Conservation (phyloP, 2,329 filamentous ascomycete species). For the Incumbomyces lentus region DNA sequence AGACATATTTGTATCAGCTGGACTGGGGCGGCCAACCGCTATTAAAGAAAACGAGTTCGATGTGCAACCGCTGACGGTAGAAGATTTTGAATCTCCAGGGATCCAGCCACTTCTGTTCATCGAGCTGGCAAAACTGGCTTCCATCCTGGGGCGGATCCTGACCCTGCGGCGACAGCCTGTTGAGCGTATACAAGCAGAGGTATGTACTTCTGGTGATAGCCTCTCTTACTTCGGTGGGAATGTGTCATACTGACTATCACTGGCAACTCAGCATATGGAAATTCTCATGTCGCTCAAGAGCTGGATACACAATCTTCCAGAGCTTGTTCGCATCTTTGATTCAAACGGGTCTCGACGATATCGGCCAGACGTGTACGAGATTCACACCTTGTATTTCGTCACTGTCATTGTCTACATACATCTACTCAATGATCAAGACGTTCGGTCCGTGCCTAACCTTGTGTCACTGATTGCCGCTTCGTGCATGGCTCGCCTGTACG, state of each 20-base stretch:
- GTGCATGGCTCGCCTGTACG: conserved; percentile 12
- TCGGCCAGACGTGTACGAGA: not conserved
- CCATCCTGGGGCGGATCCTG: not conserved
- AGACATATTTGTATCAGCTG: not conserved
- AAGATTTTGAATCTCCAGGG: not conserved
- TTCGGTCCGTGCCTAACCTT: conserved; percentile 14
- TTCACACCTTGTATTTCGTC: not conserved
- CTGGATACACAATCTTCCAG: no score
- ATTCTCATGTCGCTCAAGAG: no score
- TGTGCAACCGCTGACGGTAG: not conserved
- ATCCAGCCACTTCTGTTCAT: not conserved
- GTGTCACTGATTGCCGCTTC: conserved; percentile 20
- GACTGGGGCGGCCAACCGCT: not conserved
- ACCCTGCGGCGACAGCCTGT: not conserved
- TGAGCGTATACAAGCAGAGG: not conserved
- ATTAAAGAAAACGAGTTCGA: conserved; percentile 3
- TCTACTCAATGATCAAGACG: not conserved
- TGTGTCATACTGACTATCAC: no score
- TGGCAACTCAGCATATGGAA: no score
- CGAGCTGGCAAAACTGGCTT: not conserved
- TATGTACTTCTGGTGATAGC: no score
- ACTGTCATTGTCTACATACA: conserved; percentile 1
- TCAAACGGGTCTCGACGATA: not conserved
- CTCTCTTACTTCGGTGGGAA: no score
- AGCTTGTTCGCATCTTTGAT: no score